A percentile compares a stretch with the other conserved stretches of the same genome.
These are phyloP conservation scores for Selaginella tamariscina DNA, from an alignment of 75 land plant genomes.

Conservation along the genomic window DNA sequence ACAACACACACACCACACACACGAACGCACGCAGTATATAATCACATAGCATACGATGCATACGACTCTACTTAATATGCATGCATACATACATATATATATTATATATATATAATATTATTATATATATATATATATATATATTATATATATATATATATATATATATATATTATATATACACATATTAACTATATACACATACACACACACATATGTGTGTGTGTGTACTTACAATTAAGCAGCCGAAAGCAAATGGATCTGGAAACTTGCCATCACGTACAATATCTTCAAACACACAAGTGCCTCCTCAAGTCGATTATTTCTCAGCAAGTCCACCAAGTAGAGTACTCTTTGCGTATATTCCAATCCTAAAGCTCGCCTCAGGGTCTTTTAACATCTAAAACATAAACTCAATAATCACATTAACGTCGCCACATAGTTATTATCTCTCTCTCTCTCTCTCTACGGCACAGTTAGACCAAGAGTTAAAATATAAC, in stretches of 20 bases:
- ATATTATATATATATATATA: no score
- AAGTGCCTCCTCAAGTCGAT: neutral
- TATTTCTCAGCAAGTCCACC: neutral
- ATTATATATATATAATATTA: no score
- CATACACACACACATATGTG: no score
- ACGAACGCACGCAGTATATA: neutral
- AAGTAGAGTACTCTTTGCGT: slow-evolving; percentile 6
- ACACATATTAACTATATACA: no score
- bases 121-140: no score
- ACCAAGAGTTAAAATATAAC: neutral
- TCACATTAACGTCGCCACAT: neutral
- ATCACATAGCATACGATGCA: no score
- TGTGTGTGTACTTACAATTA: neutral
- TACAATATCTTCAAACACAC: neutral
- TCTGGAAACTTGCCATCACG: slow-evolving; percentile 2
- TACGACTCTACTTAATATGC: no score
- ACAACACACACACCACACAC: neutral
- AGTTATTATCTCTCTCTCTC: neutral
- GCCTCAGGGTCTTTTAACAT: neutral
- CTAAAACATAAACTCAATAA: neutral
- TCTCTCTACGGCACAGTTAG: neutral
- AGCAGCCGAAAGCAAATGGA: neutral
- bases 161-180: no score
- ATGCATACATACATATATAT: no score
- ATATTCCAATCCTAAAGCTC: neutral